Percentiles rank a stretch among this genome's conserved stretches.
These are phyloP conservation scores for Lolium perenne DNA, from an alignment of 176 grass and related monocot species.

Conservation along the genomic window DNA sequence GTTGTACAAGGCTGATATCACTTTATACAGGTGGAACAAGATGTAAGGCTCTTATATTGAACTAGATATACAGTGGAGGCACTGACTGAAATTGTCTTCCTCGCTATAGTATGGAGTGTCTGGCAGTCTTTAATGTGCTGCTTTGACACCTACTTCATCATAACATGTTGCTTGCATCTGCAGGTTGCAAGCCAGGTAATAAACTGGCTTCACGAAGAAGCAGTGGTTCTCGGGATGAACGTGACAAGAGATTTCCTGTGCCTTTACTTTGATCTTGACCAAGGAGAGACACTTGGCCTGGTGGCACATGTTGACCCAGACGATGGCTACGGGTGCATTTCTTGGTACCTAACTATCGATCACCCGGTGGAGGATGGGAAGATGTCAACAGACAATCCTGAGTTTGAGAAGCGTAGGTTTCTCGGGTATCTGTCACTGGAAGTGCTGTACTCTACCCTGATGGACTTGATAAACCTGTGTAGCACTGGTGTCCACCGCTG, in stretches of 20 bases:
- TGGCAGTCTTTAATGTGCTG: not conserved
- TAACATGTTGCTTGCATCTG: conserved; percentile 1
- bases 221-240: conserved; percentile 79
- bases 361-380: conserved; percentile 55
- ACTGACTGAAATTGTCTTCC: not conserved
- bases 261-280: conserved; percentile 82
- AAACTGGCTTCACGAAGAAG: conserved; percentile 90
- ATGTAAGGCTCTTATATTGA: not conserved
- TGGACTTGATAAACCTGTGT: conserved; percentile 85
- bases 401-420: conserved; percentile 62
- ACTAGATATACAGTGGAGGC: not conserved
- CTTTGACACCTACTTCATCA: conserved; percentile 1
- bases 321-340: conserved; percentile 65
- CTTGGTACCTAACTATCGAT: conserved; percentile 68
- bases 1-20: not conserved
- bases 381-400: conserved; percentile 44
- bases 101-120: not conserved
- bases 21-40: not conserved
- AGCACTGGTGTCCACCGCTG: conserved; percentile 53
- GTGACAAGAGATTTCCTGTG: conserved; percentile 81
- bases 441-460: conserved; percentile 70
- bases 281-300: conserved; percentile 77
- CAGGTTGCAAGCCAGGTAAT: conserved; percentile 92
- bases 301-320: conserved; percentile 76
- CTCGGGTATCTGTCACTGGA: conserved; percentile 80